Percentiles rank a stretch among this genome's conserved stretches.
These are phyloP conservation scores for Populus pruinosa DNA, from an alignment of 345 rosid genomes.

Conservation along the genomic window DNA sequence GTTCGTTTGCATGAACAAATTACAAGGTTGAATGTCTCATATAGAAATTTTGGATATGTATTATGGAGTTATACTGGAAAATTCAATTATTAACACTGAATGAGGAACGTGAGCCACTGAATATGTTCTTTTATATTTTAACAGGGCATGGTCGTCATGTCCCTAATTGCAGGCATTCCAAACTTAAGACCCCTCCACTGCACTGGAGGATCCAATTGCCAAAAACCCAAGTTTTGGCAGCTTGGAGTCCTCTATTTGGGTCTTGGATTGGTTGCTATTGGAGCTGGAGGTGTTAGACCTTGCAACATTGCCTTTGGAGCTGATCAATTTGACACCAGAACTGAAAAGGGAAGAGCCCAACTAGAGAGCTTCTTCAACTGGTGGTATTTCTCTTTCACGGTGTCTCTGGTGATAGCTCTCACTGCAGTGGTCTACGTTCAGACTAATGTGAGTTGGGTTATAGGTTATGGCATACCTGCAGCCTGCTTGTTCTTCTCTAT, in stretches of 20 bases:
- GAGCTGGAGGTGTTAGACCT: constrained; percentile 71
- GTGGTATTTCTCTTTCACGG: constrained; percentile 77
- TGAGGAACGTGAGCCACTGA: neutral
- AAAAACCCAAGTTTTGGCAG: constrained; percentile 42
- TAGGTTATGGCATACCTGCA: constrained; percentile 63
- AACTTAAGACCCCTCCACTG: constrained; percentile 47
- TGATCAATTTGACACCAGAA: constrained; percentile 60
- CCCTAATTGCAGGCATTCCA: constrained; percentile 48
- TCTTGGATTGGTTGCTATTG: constrained; percentile 52
- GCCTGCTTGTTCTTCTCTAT: constrained; percentile 48
- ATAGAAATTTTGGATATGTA: neutral
- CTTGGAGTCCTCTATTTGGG: constrained; percentile 40
- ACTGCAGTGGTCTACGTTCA: constrained; percentile 63
- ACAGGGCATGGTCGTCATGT: constrained; percentile 61
- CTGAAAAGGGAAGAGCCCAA: constrained; percentile 46
- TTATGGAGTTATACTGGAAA: neutral
- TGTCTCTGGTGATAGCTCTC: constrained; percentile 52
- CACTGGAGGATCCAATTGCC: constrained; percentile 25
- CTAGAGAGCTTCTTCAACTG: constrained; percentile 72
- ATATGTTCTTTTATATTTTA: neutral
- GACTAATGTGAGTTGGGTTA: constrained; percentile 60
- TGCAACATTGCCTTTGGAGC: constrained; percentile 84
- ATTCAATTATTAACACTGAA: neutral
- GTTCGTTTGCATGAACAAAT: neutral
- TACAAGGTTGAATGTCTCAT: neutral